A percentile compares a stretch with the other conserved stretches of the same genome.
phyloP scores from a whole-genome alignment of 768 basidiomycete genomes.

The Mycena vitilis region DNA sequence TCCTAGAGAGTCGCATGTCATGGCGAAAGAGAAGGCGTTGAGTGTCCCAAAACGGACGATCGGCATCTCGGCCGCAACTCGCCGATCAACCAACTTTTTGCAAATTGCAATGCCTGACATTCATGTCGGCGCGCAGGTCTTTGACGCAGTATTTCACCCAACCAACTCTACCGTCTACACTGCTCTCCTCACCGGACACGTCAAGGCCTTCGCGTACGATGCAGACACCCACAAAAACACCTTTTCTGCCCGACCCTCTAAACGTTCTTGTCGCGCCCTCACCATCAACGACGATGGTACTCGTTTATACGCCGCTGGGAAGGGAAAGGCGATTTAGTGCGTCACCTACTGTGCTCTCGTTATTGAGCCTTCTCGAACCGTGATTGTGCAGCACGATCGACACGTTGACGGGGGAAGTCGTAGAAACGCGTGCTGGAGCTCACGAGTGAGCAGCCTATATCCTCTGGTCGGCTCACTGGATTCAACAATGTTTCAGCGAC shows the following conservation, averaged over 20 bases:
- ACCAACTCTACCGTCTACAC: conserved; percentile 75
- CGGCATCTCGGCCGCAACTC: neutral
- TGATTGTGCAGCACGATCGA: conserved; percentile 67
- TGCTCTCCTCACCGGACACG: conserved; percentile 82
- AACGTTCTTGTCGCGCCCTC: conserved; percentile 85
- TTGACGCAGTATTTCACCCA: conserved; percentile 92
- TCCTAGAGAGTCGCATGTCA: no score
- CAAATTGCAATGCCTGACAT: conserved; percentile 67
- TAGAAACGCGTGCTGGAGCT: conserved; percentile 60
- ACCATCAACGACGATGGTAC: conserved; percentile 75
- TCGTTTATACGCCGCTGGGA: conserved; percentile 82
- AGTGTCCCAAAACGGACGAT: neutral
- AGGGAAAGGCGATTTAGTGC: conserved; percentile 82
- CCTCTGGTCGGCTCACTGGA: conserved; percentile 41
- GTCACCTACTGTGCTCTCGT: conserved; percentile 44
- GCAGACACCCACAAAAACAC: conserved; percentile 65
- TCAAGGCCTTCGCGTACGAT: conserved; percentile 86
- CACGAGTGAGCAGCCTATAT: conserved; percentile 70
- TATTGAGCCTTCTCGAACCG: conserved; percentile 24
- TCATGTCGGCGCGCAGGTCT: conserved; percentile 80
- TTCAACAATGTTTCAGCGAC: conserved; percentile 46
- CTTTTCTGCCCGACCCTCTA: conserved; percentile 80
- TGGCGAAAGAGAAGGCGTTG: neutral
- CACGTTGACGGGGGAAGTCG: conserved; percentile 64
- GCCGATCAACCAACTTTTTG: conserved; percentile 7